Evolutionary conservation across 257 asterid genomes (phyloP), one percentile per base, ranked within the genome.

Genomic region (Solanum chiquidenum): DNA sequence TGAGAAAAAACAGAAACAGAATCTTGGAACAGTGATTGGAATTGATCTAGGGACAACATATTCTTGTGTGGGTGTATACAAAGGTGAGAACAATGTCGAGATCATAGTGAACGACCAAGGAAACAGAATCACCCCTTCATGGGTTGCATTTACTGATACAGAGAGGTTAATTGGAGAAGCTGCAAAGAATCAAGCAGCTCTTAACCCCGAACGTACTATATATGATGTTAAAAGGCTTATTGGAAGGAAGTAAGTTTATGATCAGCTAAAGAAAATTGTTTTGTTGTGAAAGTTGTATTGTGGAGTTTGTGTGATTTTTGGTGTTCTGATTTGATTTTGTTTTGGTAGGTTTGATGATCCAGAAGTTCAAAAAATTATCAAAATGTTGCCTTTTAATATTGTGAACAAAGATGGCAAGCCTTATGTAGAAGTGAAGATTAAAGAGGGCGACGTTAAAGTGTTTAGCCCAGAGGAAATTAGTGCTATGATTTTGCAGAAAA

Each of bases 291-390:
- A n/a, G 84, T 25, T 12, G 37, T 25, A 25, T 12, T 77, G 60
- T 42, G 34, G 35, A 33, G 34, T 2, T 25, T 42, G 64, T 42
- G 64, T 42, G n/a, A n/a, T 76, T 76, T 77, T n/a, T 79, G 40
- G 25, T 7, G 25, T 86, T n/a, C 83, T 86, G 76, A 68, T 77
- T 21, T 25, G 13, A n/a, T 40, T 27, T 42, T 33, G 42, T 80
- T 74, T 89, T 75, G 68, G 60, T 40, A 89, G 91, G 80, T 87
- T 83, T 89, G 91, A 87, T 74, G 91, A 89, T 87, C 91, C 90
- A 2, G 85, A 87, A 79, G 90, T 89, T 60, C 91, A 87, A 13
- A 76, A 40, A 29, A 86, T 84, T n/a, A 87, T 87, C n/a, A 89
- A 87, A 20, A 23, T 87, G 87, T 74, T 76, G 35, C 91, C 91